Conservation (phyloP, 1,284 basidiomycete species). For the Xerocomus amazonicus region DNA sequence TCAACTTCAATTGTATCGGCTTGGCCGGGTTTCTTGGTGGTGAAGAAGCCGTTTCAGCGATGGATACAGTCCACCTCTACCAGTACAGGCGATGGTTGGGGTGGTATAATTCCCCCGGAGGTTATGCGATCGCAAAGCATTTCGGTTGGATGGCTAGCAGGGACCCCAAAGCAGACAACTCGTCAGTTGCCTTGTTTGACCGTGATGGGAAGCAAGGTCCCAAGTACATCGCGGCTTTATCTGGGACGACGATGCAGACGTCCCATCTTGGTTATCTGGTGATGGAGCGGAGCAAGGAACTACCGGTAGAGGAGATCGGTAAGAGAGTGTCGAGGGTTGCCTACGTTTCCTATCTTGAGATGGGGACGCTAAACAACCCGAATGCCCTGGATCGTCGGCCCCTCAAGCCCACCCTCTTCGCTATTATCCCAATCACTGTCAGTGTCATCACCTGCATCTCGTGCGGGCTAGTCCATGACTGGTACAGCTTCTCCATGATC, state of each 20-base stretch:
- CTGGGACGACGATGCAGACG: too few species aligned
- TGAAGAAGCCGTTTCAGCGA: too few species aligned
- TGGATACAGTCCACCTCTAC: too few species aligned
- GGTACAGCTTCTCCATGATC: too few species aligned
- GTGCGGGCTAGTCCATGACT: neutral
- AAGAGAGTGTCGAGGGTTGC: neutral
- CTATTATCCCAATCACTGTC: conserved; percentile 20
- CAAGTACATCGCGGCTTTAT: too few species aligned
- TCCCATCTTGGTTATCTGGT: too few species aligned
- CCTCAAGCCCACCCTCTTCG: conserved; percentile 12
- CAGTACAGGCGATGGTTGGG: too few species aligned
- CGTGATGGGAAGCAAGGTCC: too few species aligned
- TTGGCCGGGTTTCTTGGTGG: too few species aligned
- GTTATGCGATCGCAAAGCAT: too few species aligned
- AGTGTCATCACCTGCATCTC: conserved; percentile 11
- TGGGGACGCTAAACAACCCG: conserved; percentile 7
- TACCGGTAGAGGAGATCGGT: neutral
- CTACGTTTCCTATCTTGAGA: conserved; percentile 18
- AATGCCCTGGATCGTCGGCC: conserved; percentile 3
- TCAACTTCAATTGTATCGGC: neutral
- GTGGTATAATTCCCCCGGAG: neutral
- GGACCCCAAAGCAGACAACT: too few species aligned
- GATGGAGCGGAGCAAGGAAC: neutral
- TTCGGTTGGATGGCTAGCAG: conserved; percentile 1
- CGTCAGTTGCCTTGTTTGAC: too few species aligned